Evolutionary conservation across 2,329 filamentous ascomycete species (phyloP).

Genomic region (Botrytis galanthina): DNA sequence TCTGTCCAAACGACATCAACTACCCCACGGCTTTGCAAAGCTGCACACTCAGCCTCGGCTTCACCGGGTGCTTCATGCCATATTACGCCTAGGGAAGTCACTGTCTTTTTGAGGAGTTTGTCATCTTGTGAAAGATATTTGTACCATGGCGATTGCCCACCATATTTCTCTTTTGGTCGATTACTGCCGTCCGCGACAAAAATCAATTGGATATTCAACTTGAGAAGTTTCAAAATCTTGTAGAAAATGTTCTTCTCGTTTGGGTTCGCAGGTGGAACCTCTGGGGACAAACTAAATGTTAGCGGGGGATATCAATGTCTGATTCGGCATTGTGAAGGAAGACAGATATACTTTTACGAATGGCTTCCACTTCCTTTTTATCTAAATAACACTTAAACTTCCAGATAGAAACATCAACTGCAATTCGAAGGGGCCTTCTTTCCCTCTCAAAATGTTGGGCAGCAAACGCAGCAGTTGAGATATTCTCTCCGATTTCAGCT

Average conservation of each 20-base stretch:
- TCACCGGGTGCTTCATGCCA: conserved; percentile 86
- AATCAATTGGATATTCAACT: conserved; percentile 72
- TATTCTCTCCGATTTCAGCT: conserved; percentile 14
- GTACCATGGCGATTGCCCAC: neutral
- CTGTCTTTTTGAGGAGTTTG: conserved; percentile 43
- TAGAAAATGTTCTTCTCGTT: conserved; percentile 61
- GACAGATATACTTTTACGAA: conserved; percentile 4
- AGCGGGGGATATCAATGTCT: neutral
- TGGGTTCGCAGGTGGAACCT: conserved; percentile 44
- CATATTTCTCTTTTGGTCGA: conserved; percentile 57
- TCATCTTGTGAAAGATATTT: conserved; percentile 22
- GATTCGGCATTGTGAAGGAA: neutral
- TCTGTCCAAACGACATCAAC: conserved; percentile 92
- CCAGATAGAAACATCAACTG: conserved; percentile 93
- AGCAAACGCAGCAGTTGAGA: conserved; percentile 50
- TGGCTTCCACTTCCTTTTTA: conserved; percentile 68
- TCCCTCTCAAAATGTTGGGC: conserved; percentile 68
- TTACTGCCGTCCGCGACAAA: conserved; percentile 86
- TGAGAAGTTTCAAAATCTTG: conserved; percentile 71
- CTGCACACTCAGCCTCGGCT: conserved; percentile 89
- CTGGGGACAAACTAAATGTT: neutral
- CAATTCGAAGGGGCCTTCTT: conserved; percentile 72
- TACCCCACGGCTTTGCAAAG: conserved; percentile 73
- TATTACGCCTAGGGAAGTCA: conserved; percentile 78
- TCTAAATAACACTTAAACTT: conserved; percentile 84